These are phyloP conservation scores for Mycena vitilis DNA, from an alignment of 768 basidiomycete genomes.

Conservation along the genomic window DNA sequence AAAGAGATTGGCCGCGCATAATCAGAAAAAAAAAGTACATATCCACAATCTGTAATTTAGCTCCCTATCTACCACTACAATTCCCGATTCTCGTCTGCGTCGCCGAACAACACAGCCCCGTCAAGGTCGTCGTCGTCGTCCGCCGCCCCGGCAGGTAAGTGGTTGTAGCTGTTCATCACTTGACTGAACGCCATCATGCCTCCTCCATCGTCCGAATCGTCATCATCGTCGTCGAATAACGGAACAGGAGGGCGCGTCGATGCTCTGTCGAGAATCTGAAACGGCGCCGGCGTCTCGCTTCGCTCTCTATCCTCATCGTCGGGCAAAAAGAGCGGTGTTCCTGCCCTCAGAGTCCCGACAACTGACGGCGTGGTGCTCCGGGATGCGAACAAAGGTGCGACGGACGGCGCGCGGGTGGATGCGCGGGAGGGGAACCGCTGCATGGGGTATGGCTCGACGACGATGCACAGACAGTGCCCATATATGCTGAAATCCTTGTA, in stretches of 20 bases:
- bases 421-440: constrained; percentile 52
- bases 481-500: constrained; percentile 80
- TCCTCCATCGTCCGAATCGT: constrained; percentile 54
- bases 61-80: constrained; percentile 48
- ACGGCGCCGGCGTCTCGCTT: constrained; percentile 53
- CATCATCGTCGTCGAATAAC: constrained; percentile 52
- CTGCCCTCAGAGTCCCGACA: constrained; percentile 44
- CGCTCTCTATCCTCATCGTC: constrained; percentile 61
- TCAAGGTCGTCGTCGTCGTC: constrained; percentile 85
- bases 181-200: constrained; percentile 85
- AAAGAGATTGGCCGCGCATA: constrained; percentile 82
- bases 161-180: constrained; percentile 67
- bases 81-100: constrained; percentile 82
- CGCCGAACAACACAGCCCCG: constrained; percentile 78
- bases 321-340: constrained; percentile 81
- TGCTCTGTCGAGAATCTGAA: constrained; percentile 22
- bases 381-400: constrained; percentile 35
- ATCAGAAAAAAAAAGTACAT: constrained; percentile 8
- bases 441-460: constrained; percentile 85
- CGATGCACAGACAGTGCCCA: constrained; percentile 81
- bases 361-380: constrained; percentile 46
- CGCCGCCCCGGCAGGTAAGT: constrained; percentile 65
- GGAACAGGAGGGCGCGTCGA: constrained; percentile 53
- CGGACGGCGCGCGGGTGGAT: constrained; percentile 44
- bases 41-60: constrained; percentile 3